Evolutionary conservation across 2,329 filamentous ascomycete species (phyloP).

Genomic region (Orbilia oligospora): DNA sequence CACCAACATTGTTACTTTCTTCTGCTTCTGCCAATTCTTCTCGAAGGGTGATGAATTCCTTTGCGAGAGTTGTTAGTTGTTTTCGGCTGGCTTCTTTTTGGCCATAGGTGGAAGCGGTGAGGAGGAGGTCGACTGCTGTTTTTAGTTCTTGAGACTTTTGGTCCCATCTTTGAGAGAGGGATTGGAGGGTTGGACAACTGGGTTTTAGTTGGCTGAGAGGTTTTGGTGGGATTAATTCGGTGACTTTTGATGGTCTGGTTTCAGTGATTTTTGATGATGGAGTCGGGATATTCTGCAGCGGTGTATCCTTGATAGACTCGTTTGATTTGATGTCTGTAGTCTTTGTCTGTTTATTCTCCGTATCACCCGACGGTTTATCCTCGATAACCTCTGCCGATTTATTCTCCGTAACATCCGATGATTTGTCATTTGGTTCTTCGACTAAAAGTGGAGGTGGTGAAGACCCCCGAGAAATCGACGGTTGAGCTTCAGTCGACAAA

Average conservation of each 20-base stretch:
- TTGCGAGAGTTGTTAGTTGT: not conserved
- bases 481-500: no score
- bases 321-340: no score
- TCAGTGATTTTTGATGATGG: no score
- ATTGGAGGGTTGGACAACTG: not conserved
- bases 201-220: not conserved
- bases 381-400: not conserved
- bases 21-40: not conserved
- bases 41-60: not conserved
- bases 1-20: not conserved
- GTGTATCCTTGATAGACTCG: no score
- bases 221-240: not conserved
- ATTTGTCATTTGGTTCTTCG: not conserved
- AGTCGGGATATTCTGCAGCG: no score
- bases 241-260: not conserved
- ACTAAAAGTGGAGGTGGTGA: not conserved
- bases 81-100: not conserved
- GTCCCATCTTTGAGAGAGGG: not conserved
- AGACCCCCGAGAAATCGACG: not conserved
- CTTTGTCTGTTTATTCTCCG: not conserved
- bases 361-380: not conserved
- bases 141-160: not conserved
- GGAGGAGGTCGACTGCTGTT: not conserved
- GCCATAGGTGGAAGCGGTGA: not conserved
- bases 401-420: not conserved